These are phyloP conservation scores for Dimargaris cristalligena DNA, from an alignment of 192 early-diverging fungal species.

Conservation along the genomic window DNA sequence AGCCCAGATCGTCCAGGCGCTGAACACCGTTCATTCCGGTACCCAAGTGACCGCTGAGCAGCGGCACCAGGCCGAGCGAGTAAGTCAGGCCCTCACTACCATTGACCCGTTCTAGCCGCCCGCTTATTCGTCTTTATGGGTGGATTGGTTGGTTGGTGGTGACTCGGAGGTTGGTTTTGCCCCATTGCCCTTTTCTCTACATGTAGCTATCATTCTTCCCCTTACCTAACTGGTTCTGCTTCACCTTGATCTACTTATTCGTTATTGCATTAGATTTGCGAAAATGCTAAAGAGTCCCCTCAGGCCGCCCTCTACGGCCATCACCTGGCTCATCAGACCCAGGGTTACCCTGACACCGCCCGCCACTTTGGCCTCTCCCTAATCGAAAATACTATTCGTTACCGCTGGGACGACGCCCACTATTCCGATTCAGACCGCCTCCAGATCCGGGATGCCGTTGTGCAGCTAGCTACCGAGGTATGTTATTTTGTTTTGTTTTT, in stretches of 20 bases:
- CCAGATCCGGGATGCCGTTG: slow-evolving; percentile 21
- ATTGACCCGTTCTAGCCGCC: not conserved
- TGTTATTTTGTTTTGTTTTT: no score
- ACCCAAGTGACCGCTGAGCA: not conserved
- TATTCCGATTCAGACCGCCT: slow-evolving; percentile 17
- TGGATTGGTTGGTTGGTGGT: not conserved
- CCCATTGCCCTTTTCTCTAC: no score
- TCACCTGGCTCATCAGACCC: slow-evolving; percentile 31
- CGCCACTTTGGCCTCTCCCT: slow-evolving; percentile 43
- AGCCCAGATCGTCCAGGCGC: not conserved
- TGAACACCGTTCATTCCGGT: slow-evolving; percentile 7
- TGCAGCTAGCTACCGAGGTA: slow-evolving; percentile 23
- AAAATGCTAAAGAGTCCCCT: slow-evolving; percentile 6
- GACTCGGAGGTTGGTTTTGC: not conserved
- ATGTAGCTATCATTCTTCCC: not conserved
- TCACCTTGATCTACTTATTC: not conserved
- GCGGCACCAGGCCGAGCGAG: not conserved
- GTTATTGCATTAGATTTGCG: not conserved
- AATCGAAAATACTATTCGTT: slow-evolving; percentile 35
- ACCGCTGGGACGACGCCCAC: slow-evolving; percentile 32
- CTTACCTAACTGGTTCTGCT: not conserved
- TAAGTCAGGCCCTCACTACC: not conserved
- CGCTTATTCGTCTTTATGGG: not conserved
- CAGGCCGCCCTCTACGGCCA: slow-evolving; percentile 32
- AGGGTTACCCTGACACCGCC: slow-evolving; percentile 25